phyloP scores from a whole-genome alignment of 306 rosid species.

The Vigna mungo region DNA sequence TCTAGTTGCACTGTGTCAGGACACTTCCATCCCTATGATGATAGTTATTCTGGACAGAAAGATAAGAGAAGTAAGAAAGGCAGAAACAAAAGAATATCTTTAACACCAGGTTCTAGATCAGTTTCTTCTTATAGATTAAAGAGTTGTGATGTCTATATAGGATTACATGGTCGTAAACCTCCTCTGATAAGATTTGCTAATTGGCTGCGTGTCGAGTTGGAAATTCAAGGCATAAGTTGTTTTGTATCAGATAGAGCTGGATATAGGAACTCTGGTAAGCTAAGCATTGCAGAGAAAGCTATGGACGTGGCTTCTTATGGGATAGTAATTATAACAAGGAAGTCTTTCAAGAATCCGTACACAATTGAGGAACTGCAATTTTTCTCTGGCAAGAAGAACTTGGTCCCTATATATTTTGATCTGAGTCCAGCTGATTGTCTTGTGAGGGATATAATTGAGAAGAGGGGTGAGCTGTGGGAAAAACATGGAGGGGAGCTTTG shows the following conservation, averaged over 20 bases:
- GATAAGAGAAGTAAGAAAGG: slow-evolving; percentile 59
- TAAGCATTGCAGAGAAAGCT: slow-evolving; percentile 69
- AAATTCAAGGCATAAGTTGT: slow-evolving; percentile 88
- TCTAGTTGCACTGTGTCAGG: slow-evolving; percentile 67
- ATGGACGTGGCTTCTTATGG: slow-evolving; percentile 91
- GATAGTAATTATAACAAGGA: slow-evolving; percentile 74
- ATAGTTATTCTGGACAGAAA: slow-evolving; percentile 49
- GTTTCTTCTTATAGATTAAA: slow-evolving; percentile 69
- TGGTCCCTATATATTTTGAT: slow-evolving; percentile 87
- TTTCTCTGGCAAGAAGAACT: slow-evolving; percentile 79
- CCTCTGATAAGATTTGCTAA: slow-evolving; percentile 68
- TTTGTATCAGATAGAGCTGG: slow-evolving; percentile 79
- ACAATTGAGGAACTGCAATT: slow-evolving; percentile 82
- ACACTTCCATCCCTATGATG: slow-evolving; percentile 46
- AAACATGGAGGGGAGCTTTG: slow-evolving; percentile 86
- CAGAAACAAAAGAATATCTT: slow-evolving; percentile 52
- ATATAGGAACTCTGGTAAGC: slow-evolving; percentile 70
- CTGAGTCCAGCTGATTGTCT: slow-evolving; percentile 84
- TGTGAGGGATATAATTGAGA: slow-evolving; percentile 86
- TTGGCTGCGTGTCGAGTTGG: slow-evolving; percentile 88
- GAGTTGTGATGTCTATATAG: slow-evolving; percentile 82
- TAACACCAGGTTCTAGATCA: slow-evolving; percentile 60
- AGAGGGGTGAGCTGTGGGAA: slow-evolving; percentile 92
- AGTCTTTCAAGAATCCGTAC: slow-evolving; percentile 80
- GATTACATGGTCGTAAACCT: slow-evolving; percentile 74